Base-by-base conservation (phyloP, 192 early-diverging fungal genomes). In the Dissophora globulifera region DNA sequence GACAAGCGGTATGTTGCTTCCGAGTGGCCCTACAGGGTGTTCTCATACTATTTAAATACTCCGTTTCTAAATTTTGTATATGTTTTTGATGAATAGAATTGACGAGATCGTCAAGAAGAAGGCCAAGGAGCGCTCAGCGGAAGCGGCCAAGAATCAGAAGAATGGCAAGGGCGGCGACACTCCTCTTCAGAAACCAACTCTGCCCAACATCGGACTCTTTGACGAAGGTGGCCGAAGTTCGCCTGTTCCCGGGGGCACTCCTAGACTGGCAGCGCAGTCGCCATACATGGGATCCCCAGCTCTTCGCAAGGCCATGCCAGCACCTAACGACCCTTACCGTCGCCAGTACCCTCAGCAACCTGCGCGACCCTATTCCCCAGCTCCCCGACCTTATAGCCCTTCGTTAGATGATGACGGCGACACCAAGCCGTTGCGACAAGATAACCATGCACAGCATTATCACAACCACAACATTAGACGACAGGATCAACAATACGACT, bases 1-100 rank as follows among this genome's bases (percentile, higher is more conserved):
- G 94, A 95, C 69, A 95, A 95, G 76, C 67, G 94, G 93, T 93
- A 85, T 55, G 41, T 32, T 4, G 11, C 76, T 13, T 13, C 88
- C 26, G 30, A 90, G 2, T 49, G 71, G 15, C 87, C 89, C 9
- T 10, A 11, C 50, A 51, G 15, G 4, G 25, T 10, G 8, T 11
- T 29, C 17, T 79, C 91, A 17, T 31, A 86, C 55, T 79, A 79
- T 8, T 86, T 90, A 35, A 80, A 84, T 19, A 92, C 91, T 59
- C 8, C 9, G 45, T 51, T 76, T 22, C 50, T 46, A 22, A 27
- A 17, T 30, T 26, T 27, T 12, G 16, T 19, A 41, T 13, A 31
- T 40, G 13, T 40, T 40, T 7, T 40, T 40, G 38, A 40, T 40
- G n/a, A 35, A 43, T 35, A 76, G 72, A 51, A 90, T 90, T 69